phyloP scores from a whole-genome alignment of 2,329 filamentous ascomycete species.

The Phialophora macrospora region DNA sequence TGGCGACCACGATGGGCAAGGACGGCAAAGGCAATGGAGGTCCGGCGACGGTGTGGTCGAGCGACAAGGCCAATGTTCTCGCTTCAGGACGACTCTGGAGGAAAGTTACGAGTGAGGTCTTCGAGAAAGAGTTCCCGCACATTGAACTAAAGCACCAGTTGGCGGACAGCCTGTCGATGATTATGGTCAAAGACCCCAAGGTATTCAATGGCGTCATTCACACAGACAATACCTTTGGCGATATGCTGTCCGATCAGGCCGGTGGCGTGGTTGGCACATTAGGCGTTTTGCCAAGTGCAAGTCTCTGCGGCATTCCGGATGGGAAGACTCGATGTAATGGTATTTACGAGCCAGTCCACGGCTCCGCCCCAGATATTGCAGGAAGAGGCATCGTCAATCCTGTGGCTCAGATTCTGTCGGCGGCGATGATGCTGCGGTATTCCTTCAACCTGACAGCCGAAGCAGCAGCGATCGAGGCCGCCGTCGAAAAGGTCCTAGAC shows the following conservation, averaged over 20 bases:
- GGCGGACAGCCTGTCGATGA: constrained; percentile 97
- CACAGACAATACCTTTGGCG: constrained; percentile 97
- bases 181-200: constrained; percentile 93
- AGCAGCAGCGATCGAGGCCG: constrained; percentile 86
- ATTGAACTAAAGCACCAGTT: constrained; percentile 98
- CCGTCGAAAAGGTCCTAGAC: constrained; percentile 94
- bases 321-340: constrained; percentile 64
- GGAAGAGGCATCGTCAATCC: constrained; percentile 97
- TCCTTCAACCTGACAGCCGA: constrained; percentile 82
- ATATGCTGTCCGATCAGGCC: constrained; percentile 99
- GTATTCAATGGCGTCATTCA: constrained; percentile 94
- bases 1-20: constrained; percentile 47
- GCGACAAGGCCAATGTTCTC: constrained; percentile 61
- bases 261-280: constrained; percentile 97
- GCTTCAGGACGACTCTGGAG: constrained; percentile 58
- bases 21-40: constrained; percentile 32
- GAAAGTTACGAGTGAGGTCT: constrained; percentile 44
- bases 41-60: constrained; percentile 52
- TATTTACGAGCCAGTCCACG: constrained; percentile 99
- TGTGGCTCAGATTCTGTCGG: constrained; percentile 90
- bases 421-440: constrained; percentile 99
- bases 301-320: constrained; percentile 96
- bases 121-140: constrained; percentile 81
- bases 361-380: constrained; percentile 93
- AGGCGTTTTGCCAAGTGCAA: constrained; percentile 91